Percentiles rank a stretch among this genome's conserved stretches.
Evolutionary conservation across 352 stramenopile species (phyloP).

Genomic region (Blastocystis sp.): DNA sequence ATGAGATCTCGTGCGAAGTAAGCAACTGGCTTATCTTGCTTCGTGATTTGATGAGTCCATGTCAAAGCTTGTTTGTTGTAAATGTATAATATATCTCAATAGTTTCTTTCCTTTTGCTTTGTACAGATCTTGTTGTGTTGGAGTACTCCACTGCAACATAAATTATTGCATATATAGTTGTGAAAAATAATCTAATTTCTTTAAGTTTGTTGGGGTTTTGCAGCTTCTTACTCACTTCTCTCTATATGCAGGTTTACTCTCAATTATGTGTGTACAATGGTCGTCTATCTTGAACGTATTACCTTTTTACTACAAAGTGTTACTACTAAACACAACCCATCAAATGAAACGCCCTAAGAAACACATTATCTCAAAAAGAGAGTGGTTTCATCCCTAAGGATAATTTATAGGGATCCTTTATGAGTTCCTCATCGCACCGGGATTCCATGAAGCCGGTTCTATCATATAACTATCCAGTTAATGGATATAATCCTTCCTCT

Average conservation of each 20-base stretch:
- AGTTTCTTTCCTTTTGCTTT: too few species aligned
- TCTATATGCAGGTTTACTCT: too few species aligned
- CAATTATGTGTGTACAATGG: too few species aligned
- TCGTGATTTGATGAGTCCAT: neutral
- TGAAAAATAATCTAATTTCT: too few species aligned
- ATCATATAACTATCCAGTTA: neutral
- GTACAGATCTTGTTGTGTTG: too few species aligned
- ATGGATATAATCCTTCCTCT: neutral
- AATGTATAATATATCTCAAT: neutral
- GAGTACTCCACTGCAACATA: too few species aligned
- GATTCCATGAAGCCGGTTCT: neutral
- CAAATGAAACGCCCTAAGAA: neutral
- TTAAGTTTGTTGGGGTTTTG: too few species aligned
- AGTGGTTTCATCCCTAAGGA: neutral
- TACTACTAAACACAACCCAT: neutral
- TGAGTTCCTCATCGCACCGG: neutral
- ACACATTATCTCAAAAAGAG: neutral
- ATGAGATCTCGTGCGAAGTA: slow-evolving; percentile 51
- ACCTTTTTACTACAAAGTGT: too few species aligned
- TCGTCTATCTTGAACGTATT: too few species aligned
- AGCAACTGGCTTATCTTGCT: neutral
- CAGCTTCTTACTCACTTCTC: too few species aligned
- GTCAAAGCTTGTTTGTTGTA: neutral
- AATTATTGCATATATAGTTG: too few species aligned
- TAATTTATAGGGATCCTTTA: neutral